Percentiles rank a stretch among this genome's conserved stretches.
These are phyloP conservation scores for Xerocomus nothofagi DNA, from an alignment of 1,284 basidiomycete genomes.

Conservation along the genomic window DNA sequence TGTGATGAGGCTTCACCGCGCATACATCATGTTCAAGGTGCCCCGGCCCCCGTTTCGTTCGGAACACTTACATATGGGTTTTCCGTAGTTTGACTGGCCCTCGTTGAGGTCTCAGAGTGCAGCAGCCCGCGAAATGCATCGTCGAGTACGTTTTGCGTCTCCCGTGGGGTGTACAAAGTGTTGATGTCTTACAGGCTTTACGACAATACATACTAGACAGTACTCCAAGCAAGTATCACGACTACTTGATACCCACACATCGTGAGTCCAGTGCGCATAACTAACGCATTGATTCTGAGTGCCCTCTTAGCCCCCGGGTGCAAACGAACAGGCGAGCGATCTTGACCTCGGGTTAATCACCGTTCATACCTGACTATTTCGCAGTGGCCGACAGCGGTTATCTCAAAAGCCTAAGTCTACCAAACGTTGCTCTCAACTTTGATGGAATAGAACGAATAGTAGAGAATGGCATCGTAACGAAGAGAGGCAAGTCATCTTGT, in stretches of 20 bases:
- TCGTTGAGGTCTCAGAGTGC: conserved; percentile 9
- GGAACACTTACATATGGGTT: not conserved
- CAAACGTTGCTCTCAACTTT: conserved; percentile 44
- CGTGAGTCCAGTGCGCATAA: conserved; percentile 25
- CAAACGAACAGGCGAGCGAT: conserved; percentile 34
- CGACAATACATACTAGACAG: conserved; percentile 33
- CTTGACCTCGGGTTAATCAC: not conserved
- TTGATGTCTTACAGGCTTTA: conserved; percentile 23
- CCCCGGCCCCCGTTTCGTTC: not conserved
- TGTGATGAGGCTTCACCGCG: conserved; percentile 35
- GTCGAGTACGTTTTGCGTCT: conserved; percentile 12
- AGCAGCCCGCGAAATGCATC: conserved; percentile 16
- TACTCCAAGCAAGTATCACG: conserved; percentile 38
- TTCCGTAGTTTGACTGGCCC: conserved; percentile 23
- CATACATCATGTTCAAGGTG: conserved; percentile 29
- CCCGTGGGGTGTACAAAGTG: not conserved
- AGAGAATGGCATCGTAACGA: conserved; percentile 39
- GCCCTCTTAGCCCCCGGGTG: conserved; percentile 36
- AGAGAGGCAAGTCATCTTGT: conserved; percentile 31
- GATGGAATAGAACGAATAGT: conserved; percentile 40
- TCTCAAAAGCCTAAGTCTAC: conserved; percentile 39
- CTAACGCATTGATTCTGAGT: not conserved
- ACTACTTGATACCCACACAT: conserved; percentile 38
- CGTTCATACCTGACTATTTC: conserved; percentile 18
- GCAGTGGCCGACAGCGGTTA: conserved; percentile 40